A percentile compares a stretch with the other conserved stretches of the same genome.
Conservation (phyloP, 345 rosid species). For the Citrus trifoliata region DNA sequence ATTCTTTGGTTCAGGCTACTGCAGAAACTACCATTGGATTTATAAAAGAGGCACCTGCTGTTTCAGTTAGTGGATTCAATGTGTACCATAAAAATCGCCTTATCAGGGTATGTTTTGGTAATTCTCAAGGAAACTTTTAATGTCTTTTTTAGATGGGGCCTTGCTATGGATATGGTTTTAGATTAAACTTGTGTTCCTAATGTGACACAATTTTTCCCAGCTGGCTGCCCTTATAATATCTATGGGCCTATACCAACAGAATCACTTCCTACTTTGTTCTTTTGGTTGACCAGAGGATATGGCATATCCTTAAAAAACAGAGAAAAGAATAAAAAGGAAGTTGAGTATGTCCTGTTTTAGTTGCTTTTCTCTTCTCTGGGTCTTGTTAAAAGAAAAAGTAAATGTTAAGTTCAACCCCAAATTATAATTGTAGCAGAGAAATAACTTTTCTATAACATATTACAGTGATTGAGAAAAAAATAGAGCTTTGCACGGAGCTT, state of each 20-base stretch:
- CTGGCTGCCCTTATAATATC: background rate
- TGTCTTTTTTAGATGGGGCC: background rate
- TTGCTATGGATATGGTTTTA: background rate
- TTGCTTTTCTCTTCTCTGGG: background rate
- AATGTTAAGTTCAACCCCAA: background rate
- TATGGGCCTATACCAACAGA: background rate
- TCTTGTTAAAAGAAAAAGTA: background rate
- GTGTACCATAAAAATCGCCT: conserved; percentile 95
- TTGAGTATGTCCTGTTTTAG: background rate
- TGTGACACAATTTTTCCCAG: background rate
- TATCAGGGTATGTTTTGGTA: conserved; percentile 57
- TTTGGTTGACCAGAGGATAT: background rate
- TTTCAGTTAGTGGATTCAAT: conserved; percentile 60
- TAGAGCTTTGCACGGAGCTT: background rate
- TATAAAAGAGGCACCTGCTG: conserved; percentile 61
- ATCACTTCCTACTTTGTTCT: background rate
- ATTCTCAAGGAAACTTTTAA: background rate
- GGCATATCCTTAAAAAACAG: background rate
- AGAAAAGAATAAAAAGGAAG: too few relatives aligned
- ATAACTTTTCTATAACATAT: background rate
- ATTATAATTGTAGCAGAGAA: background rate
- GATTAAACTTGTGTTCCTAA: background rate
- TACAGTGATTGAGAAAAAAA: conserved; percentile 3
- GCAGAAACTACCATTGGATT: conserved; percentile 78
- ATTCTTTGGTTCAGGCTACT: conserved; percentile 36